These are phyloP conservation scores for Talaromyces atroroseus DNA, from an alignment of 2,329 filamentous ascomycete genomes.

Conservation along the genomic window DNA sequence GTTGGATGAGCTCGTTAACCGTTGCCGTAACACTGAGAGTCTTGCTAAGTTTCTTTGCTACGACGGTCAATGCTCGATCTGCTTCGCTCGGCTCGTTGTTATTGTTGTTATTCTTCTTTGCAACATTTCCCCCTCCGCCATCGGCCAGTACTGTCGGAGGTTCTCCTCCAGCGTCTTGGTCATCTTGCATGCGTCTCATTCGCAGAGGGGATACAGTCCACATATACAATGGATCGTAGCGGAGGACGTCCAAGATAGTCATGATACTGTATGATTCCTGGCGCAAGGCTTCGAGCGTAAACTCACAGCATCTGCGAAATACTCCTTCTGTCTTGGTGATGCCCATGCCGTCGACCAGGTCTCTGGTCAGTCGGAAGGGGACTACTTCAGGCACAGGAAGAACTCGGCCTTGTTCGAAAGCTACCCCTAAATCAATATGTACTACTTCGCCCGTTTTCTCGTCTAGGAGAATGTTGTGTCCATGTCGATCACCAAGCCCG, in stretches of 20 bases:
- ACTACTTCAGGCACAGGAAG: slow-evolving; percentile 92
- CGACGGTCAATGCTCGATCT: slow-evolving; percentile 83
- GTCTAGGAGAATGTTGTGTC: slow-evolving; percentile 94
- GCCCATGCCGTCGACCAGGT: slow-evolving; percentile 96
- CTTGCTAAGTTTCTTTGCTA: slow-evolving; percentile 93
- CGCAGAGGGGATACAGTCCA: slow-evolving; percentile 79
- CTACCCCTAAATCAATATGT: slow-evolving; percentile 94
- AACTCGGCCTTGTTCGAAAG: slow-evolving; percentile 94
- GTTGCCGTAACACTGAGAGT: slow-evolving; percentile 89
- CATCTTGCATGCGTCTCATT: slow-evolving; percentile 61
- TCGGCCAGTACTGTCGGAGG: slow-evolving; percentile 21
- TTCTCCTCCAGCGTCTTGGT: slow-evolving; percentile 39
- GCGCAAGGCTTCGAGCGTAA: slow-evolving; percentile 89
- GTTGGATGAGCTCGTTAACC: slow-evolving; percentile 94
- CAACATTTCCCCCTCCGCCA: background rate
- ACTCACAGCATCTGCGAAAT: slow-evolving; percentile 96
- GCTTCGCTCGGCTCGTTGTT: slow-evolving; percentile 65
- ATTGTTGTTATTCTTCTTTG: slow-evolving; percentile 7
- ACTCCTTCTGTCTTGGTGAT: slow-evolving; percentile 92
- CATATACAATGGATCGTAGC: slow-evolving; percentile 95
- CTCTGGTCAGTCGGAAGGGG: slow-evolving; percentile 87
- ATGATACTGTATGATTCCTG: slow-evolving; percentile 96
- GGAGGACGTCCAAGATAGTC: slow-evolving; percentile 93
- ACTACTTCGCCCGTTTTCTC: slow-evolving; percentile 85
- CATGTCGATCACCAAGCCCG: slow-evolving; percentile 88